Conservation (phyloP, 169 alveolate species). For the Fabrea salina region DNA sequence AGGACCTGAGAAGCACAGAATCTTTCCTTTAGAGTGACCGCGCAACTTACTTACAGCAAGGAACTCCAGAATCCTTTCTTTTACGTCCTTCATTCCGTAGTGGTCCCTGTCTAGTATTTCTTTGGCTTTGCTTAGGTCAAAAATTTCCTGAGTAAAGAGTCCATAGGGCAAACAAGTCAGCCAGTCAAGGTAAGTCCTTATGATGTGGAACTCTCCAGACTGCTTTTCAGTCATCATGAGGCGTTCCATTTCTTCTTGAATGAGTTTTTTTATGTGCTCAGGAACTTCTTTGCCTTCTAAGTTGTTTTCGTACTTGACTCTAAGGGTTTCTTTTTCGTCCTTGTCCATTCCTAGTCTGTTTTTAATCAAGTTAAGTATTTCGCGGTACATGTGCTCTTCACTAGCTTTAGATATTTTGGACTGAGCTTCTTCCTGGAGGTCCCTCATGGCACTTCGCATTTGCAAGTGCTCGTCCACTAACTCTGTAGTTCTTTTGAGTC, state of each 20-base stretch:
- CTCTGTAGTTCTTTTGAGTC: conserved; percentile 45
- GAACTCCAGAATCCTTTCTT: conserved; percentile 90
- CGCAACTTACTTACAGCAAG: conserved; percentile 86
- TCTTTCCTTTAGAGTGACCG: conserved; percentile 83
- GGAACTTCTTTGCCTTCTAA: conserved; percentile 71
- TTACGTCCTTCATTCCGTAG: conserved; percentile 91
- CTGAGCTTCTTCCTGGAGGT: conserved; percentile 48
- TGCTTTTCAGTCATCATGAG: conserved; percentile 66
- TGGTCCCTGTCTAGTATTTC: conserved; percentile 85
- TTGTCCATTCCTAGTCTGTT: conserved; percentile 37
- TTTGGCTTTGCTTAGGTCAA: conserved; percentile 49
- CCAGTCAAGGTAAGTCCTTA: conserved; percentile 73
- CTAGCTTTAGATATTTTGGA: conserved; percentile 52
- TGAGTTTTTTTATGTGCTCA: conserved; percentile 61
- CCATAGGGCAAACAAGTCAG: conserved; percentile 77
- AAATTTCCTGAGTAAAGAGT: conserved; percentile 54
- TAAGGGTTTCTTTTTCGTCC: conserved; percentile 59
- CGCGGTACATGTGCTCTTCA: conserved; percentile 61
- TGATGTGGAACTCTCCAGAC: conserved; percentile 66
- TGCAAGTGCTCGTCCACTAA: conserved; percentile 62
- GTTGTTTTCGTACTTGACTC: conserved; percentile 45
- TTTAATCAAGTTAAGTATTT: conserved; percentile 35
- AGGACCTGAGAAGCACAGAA: conserved; percentile 92
- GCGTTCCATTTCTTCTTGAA: conserved; percentile 64
- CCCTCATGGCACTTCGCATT: conserved; percentile 57